Evolutionary conservation across 2,329 filamentous ascomycete species (phyloP), one percentile per base, ranked within the genome.

Genomic region (Diaporthe sp.): DNA sequence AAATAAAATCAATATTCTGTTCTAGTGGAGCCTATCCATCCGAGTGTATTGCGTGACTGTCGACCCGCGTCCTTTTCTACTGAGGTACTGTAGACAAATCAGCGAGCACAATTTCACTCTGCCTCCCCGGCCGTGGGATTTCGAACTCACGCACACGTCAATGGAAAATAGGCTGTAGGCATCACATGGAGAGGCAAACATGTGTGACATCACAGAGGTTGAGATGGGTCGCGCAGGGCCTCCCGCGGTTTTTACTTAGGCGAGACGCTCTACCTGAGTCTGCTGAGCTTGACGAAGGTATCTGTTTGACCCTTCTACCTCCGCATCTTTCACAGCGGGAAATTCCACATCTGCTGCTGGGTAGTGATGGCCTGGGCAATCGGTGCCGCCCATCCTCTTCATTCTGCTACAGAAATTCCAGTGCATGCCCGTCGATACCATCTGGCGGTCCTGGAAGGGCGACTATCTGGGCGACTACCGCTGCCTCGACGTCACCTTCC

Each of bases 371-470:
- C 49, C 8, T 80, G 80, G 46, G 79, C 84, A 37, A 37, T 73
- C 42, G n/a, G 6, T 81, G 2, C 79, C 80, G 2, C 80, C 80
- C 3, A n/a, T 79, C 12, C 53, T 82, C 6, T 77, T 84, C 25
- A 65, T 84, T 39, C 77, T 82, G 15, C 71, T 84, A 57, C 80
- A 82, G 70, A 31, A n/a, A n/a, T n/a, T n/a, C 42, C 84, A 85
- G 77, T 85, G 84, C 77, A 71, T 78, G 2, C 84, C 84, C 1
- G 77, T 85, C 70, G 39, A 76, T 1, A 81, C 78, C 58, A 79
- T 80, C 75, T 85, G 84, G 84, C 75, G 79, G 13, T 80, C 80
- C 3, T 84, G 82, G 82, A 80, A 81, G 37, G 83, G 81, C 2
- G 74, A 75, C 10, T 57, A 70, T 34, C 80, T 77, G n/a, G 78